Evolutionary conservation across 1,139 yeast species (phyloP).

Genomic region (Blastobotrys petasosporus): DNA sequence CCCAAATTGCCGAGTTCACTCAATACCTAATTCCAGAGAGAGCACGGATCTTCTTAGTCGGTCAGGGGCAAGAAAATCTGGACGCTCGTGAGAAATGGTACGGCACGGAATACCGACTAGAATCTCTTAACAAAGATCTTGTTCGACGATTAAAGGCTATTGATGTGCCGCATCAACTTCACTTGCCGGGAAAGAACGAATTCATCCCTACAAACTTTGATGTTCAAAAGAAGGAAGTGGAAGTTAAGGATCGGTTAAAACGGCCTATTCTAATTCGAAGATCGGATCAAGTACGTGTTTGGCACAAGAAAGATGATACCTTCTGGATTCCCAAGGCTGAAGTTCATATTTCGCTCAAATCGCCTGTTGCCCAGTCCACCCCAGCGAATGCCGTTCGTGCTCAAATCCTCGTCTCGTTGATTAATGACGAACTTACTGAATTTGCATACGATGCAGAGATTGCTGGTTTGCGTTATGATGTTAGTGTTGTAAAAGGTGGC

Average conservation of each 20-base stretch:
- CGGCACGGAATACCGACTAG: slow-evolving; percentile 68
- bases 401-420: slow-evolving; percentile 56
- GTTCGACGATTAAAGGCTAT: slow-evolving; percentile 33
- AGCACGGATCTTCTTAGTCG: slow-evolving; percentile 52
- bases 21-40: slow-evolving; percentile 50
- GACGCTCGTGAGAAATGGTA: slow-evolving; percentile 71
- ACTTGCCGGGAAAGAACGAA: slow-evolving; percentile 64
- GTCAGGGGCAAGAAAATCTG: slow-evolving; percentile 34
- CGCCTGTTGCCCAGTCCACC: slow-evolving; percentile 54
- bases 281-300: slow-evolving; percentile 45
- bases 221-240: slow-evolving; percentile 43
- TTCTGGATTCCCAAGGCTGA: slow-evolving; percentile 85
- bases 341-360: slow-evolving; percentile 56
- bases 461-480: slow-evolving; percentile 63
- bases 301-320: slow-evolving; percentile 90
- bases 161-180: slow-evolving; percentile 41
- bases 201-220: slow-evolving; percentile 76
- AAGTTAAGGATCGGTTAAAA: slow-evolving; percentile 32
- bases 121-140: slow-evolving; percentile 41
- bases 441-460: slow-evolving; percentile 76
- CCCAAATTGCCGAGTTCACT: slow-evolving; percentile 47
- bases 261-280: slow-evolving; percentile 46
- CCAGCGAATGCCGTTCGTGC: slow-evolving; percentile 54
- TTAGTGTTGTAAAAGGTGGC: slow-evolving; percentile 64
- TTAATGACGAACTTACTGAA: slow-evolving; percentile 73